Evolutionary conservation across 371 early-diverging fungal species (phyloP).

Genomic region (Mucor irregularis): DNA sequence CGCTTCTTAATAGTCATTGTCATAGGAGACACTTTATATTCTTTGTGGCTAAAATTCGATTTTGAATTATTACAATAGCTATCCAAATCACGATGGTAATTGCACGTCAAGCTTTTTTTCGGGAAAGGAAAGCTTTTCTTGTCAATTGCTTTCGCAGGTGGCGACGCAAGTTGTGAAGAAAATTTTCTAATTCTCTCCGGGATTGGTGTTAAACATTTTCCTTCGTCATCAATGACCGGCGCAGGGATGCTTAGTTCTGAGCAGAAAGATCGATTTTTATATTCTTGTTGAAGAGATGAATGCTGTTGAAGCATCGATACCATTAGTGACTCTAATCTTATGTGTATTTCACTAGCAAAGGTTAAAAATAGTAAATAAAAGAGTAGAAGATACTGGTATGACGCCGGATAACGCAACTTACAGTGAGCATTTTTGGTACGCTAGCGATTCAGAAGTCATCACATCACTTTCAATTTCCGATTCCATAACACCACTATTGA

Average conservation of each 20-base stretch:
- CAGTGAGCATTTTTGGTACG: conserved; percentile 18
- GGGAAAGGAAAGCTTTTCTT: too few species aligned
- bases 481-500: too few species aligned
- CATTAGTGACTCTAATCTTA: conserved; percentile 21
- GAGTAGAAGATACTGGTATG: too few species aligned
- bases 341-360: conserved; percentile 18
- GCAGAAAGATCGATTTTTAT: neutral
- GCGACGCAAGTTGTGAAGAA: neutral
- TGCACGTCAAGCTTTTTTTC: too few species aligned
- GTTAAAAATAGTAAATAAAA: neutral
- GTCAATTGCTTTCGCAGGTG: too few species aligned
- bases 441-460: neutral
- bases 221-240: neutral
- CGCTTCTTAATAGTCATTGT: too few species aligned
- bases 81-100: too few species aligned
- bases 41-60: too few species aligned
- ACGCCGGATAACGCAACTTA: too few species aligned
- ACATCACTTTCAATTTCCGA: neutral
- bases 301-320: conserved; percentile 19
- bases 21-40: too few species aligned
- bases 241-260: neutral
- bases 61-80: too few species aligned
- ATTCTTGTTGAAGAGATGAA: neutral
- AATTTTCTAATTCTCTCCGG: neutral
- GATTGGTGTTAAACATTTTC: neutral